Evolutionary conservation across 176 grass and related monocot genomes (phyloP).

Genomic region (Urochloa ruziziensis): DNA sequence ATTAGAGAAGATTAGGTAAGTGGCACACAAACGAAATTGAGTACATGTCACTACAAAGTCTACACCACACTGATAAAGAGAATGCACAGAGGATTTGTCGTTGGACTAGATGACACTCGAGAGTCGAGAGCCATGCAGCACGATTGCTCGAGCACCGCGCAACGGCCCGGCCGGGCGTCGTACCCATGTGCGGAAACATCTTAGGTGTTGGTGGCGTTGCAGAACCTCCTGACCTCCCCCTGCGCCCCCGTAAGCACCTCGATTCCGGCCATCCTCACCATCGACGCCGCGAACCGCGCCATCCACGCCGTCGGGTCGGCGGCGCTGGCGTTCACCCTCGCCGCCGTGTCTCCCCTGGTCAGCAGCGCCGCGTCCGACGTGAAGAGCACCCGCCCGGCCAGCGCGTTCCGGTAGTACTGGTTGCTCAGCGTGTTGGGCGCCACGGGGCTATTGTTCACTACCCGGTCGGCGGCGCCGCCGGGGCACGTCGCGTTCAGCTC

Average conservation of each 20-base stretch:
- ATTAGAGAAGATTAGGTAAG: too few species aligned
- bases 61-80: too few species aligned
- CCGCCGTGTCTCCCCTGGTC: not conserved
- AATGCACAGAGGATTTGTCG: too few species aligned
- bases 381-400: constrained; percentile 26
- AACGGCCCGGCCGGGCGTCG: too few species aligned
- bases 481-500: constrained; percentile 31
- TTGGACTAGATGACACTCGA: too few species aligned
- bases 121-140: too few species aligned
- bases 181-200: too few species aligned
- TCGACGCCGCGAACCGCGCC: constrained; percentile 25
- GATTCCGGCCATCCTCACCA: constrained; percentile 51
- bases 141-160: too few species aligned
- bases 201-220: constrained; percentile 19
- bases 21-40: too few species aligned
- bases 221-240: constrained; percentile 34
- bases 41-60: too few species aligned
- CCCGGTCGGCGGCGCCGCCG: not conserved
- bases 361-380: constrained; percentile 40
- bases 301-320: not conserved
- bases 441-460: constrained; percentile 31
- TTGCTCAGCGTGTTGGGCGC: constrained; percentile 8
- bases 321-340: not conserved
- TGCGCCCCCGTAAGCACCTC: constrained; percentile 12
- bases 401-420: constrained; percentile 28